Percentiles rank a stretch among this genome's conserved stretches.
phyloP scores from a whole-genome alignment of 2,329 filamentous ascomycete species.

The Colletotrichum navitas region DNA sequence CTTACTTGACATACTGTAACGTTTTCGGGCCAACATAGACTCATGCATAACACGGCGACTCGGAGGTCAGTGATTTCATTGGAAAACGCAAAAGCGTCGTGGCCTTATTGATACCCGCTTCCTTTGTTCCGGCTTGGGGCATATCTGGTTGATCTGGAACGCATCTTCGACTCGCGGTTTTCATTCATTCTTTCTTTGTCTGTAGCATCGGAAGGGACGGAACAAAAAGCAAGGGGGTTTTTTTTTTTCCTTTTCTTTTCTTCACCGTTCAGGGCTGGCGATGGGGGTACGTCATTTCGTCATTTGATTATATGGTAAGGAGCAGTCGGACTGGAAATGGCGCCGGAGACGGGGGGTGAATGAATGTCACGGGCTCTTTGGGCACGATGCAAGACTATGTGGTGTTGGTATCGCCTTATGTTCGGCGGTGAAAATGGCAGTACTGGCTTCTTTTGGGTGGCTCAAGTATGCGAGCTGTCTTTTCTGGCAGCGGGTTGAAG shows the following conservation, averaged over 20 bases:
- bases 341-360: constrained; percentile 20
- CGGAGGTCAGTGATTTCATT: constrained; percentile 38
- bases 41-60: constrained; percentile 41
- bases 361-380: constrained; percentile 16
- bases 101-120: constrained; percentile 39
- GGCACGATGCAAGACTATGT: constrained; percentile 14
- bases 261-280: constrained; percentile 23
- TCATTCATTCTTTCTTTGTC: constrained; percentile 30
- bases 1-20: constrained; percentile 14
- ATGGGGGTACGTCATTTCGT: constrained; percentile 26
- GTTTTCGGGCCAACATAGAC: constrained; percentile 32
- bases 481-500: not conserved
- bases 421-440: constrained; percentile 6
- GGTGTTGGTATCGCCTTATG: not conserved
- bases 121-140: constrained; percentile 24
- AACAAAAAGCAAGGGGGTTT: constrained; percentile 36
- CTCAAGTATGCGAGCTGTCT: constrained; percentile 3
- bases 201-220: constrained; percentile 32
- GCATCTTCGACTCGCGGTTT: constrained; percentile 34
- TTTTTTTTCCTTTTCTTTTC: not conserved
- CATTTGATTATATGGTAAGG: constrained; percentile 31
- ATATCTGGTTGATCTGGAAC: constrained; percentile 33
- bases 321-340: constrained; percentile 27
- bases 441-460: constrained; percentile 3
- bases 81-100: constrained; percentile 38